phyloP scores from a whole-genome alignment of 202 grass and related monocot genomes.

The Thinopyrum obtusiflorum region DNA sequence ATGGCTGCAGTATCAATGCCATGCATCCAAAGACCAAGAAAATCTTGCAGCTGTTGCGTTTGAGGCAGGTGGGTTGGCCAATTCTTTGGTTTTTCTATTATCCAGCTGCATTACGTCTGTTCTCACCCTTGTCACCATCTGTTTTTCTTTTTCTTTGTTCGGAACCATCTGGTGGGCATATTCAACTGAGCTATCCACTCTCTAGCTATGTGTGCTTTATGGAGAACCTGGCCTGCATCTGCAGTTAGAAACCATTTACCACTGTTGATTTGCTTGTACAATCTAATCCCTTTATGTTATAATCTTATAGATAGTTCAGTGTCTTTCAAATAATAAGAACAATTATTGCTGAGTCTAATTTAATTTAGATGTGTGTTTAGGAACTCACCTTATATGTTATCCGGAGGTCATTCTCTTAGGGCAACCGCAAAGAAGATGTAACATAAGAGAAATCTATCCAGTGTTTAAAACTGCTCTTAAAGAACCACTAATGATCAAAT shows the following conservation, averaged over 20 bases:
- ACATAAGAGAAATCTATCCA: neutral
- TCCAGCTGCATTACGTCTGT: neutral
- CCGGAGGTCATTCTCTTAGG: neutral
- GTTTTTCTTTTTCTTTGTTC: neutral
- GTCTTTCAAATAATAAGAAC: neutral
- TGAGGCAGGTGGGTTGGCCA: constrained; percentile 51
- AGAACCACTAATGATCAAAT: neutral
- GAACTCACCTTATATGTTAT: neutral
- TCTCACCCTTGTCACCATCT: neutral
- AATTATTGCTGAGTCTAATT: neutral
- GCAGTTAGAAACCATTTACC: neutral
- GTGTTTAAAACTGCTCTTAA: neutral
- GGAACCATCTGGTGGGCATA: neutral
- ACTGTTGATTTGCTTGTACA: neutral
- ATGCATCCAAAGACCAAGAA: constrained; percentile 94
- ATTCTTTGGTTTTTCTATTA: neutral
- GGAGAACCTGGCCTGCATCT: neutral
- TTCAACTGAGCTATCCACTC: neutral
- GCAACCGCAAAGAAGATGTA: neutral
- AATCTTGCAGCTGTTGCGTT: constrained; percentile 79
- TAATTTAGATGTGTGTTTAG: neutral
- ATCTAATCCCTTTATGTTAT: neutral
- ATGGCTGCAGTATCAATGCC: constrained; percentile 67
- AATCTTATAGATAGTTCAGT: neutral
- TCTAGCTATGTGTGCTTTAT: neutral